A percentile compares a stretch with the other conserved stretches of the same genome.
These are phyloP conservation scores for Colletotrichum musicola DNA, from an alignment of 2,329 filamentous ascomycete genomes.

Conservation along the genomic window DNA sequence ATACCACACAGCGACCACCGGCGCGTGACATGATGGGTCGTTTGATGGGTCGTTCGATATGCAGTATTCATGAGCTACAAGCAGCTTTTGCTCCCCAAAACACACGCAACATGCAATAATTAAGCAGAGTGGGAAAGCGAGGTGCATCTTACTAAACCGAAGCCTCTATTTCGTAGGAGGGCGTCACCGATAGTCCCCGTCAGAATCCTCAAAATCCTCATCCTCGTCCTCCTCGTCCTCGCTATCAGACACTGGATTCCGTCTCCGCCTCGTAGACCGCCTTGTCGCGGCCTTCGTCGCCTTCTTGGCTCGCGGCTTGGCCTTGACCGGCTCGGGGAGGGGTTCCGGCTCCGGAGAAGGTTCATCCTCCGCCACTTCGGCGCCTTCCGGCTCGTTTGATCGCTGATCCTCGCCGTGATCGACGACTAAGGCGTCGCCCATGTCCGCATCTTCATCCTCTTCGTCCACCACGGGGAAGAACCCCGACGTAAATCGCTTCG, in stretches of 20 bases:
- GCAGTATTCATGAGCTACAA: too few relatives aligned
- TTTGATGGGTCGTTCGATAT: too few relatives aligned
- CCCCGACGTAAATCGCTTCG: constrained; percentile 53
- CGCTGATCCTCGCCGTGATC: constrained; percentile 43
- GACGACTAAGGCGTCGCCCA: constrained; percentile 50
- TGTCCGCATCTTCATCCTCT: constrained; percentile 53
- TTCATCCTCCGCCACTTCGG: constrained; percentile 7
- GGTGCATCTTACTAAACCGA: background rate
- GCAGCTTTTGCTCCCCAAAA: too few relatives aligned
- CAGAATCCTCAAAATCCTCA: constrained; percentile 28
- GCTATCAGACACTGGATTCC: constrained; percentile 15
- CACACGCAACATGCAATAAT: too few relatives aligned
- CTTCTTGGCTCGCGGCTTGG: constrained; percentile 26
- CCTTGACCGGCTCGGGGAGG: constrained; percentile 27
- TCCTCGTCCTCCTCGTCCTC: constrained; percentile 34
- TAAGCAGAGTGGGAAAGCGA: background rate
- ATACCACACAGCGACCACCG: too few relatives aligned
- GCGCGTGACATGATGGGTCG: too few relatives aligned
- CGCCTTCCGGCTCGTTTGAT: background rate
- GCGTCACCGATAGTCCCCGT: constrained; percentile 30
- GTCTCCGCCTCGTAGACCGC: constrained; percentile 30
- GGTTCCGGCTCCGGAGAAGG: background rate
- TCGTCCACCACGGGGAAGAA: constrained; percentile 64
- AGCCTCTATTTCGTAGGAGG: background rate
- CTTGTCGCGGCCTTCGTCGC: constrained; percentile 19